phyloP scores from a whole-genome alignment of 2,329 filamentous ascomycete species.

The Penicillium sp. region DNA sequence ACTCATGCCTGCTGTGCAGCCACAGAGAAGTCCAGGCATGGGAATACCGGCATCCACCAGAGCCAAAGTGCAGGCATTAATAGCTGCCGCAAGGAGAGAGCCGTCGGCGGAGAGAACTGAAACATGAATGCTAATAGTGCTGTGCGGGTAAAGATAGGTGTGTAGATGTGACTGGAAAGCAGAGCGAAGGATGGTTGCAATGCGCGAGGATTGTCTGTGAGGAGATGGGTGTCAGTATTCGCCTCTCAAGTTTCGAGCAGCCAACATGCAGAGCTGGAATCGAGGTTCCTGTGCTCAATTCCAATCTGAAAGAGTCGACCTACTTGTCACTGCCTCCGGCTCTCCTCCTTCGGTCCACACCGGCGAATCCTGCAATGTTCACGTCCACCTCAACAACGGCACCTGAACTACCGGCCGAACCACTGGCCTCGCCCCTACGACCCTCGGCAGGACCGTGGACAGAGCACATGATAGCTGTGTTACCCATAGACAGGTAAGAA shows the following conservation, averaged over 20 bases:
- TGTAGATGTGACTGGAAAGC: conserved; percentile 77
- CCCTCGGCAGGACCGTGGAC: conserved; percentile 81
- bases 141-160: conserved; percentile 85
- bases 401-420: conserved; percentile 47
- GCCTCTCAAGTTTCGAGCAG: neutral
- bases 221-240: neutral
- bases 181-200: conserved; percentile 66
- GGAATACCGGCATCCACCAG: conserved; percentile 93
- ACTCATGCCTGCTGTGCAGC: conserved; percentile 78
- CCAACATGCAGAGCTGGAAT: neutral
- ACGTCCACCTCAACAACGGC: conserved; percentile 78
- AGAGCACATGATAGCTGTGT: conserved; percentile 94
- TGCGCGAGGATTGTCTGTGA: conserved; percentile 64
- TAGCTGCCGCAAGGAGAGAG: conserved; percentile 79
- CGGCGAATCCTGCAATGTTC: conserved; percentile 81
- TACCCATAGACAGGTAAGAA: conserved; percentile 92
- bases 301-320: conserved; percentile 29
- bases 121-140: conserved; percentile 76
- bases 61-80: conserved; percentile 89
- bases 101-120: conserved; percentile 90
- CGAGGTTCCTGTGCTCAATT: neutral
- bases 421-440: conserved; percentile 48
- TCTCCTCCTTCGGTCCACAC: conserved; percentile 76
- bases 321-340: conserved; percentile 72
- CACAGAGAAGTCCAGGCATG: conserved; percentile 87